Evolutionary conservation across 139 green algal species (phyloP), one percentile per base, ranked within the genome.

Genomic region (Micractinium conductrix): DNA sequence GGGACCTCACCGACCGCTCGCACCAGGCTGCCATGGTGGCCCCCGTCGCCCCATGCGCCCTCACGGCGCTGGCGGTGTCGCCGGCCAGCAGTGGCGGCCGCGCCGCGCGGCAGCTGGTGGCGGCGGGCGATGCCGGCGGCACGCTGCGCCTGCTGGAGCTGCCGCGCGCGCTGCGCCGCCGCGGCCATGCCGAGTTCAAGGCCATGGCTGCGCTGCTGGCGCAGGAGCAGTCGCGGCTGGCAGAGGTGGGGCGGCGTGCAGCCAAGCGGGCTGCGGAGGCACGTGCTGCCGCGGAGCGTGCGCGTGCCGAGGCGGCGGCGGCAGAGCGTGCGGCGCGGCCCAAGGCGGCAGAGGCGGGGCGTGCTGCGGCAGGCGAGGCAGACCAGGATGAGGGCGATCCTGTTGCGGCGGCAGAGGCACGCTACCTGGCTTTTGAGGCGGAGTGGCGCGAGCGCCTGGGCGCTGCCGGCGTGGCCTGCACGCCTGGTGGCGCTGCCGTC

Each of bases 141-240:
- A 89, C 95, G 84, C 81, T 98, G 71, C 94, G 94, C 84, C 89
- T 98, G 75, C 83, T 97, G 89, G 92, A 96, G 87, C 73, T 98
- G 86, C 95, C 95, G 14, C 88, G 94, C 26, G 94, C 91, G 74
- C 88, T 98, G 84, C 87, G 95, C 48, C 81, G 94, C 38, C 88
- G 94, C 4, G 83, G 95, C 55, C 84, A 87, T 1, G 92, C 91
- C 60, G 95, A 98, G 88, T 87, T 90, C 62, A 91, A 90, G 70
- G 80, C 89, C 35, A 92, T 96, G 92, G 70, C 55, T 10, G 82
- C 69, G 10, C 95, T 96, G 83, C 75, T 96, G 38, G 70, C 91
- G 55, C 81, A 90, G 2, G 90, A 96, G 87, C 67, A 78, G 82
- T 60, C 75, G 26, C 71, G 53, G 28, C 26, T 71, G 2, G 38